Conservation (phyloP, 2,329 filamentous ascomycete species). For the Colletotrichum euphorbiae region DNA sequence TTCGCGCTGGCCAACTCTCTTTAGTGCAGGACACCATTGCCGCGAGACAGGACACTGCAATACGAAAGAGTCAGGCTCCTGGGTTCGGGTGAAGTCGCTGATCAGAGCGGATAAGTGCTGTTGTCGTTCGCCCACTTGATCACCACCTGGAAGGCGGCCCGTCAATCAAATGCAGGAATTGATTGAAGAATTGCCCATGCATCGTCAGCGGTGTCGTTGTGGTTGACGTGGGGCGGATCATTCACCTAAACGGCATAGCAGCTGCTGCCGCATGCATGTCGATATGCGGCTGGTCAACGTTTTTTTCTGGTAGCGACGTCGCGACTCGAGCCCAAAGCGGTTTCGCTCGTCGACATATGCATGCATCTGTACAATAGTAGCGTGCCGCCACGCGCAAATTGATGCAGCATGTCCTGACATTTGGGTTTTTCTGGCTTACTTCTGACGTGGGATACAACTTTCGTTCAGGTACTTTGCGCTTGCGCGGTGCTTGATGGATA, state of each 20-base stretch:
- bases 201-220: slow-evolving; percentile 4
- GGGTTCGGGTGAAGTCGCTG: too few species aligned
- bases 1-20: too few species aligned
- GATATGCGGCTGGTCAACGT: slow-evolving; percentile 23
- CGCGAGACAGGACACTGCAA: too few species aligned
- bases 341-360: slow-evolving; percentile 31
- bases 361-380: slow-evolving; percentile 31
- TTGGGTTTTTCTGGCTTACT: neutral
- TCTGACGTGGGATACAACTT: neutral
- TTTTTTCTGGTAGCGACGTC: slow-evolving; percentile 32
- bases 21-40: too few species aligned
- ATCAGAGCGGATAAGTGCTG: too few species aligned
- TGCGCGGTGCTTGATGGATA: neutral
- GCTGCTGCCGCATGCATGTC: slow-evolving; percentile 18
- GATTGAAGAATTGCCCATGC: too few species aligned
- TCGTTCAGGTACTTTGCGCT: neutral
- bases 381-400: slow-evolving; percentile 19
- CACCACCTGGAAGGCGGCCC: too few species aligned
- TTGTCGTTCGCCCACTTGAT: too few species aligned
- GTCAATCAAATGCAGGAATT: too few species aligned
- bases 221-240: neutral
- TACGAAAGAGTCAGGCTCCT: too few species aligned
- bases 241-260: slow-evolving; percentile 14
- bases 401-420: slow-evolving; percentile 6
- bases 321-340: slow-evolving; percentile 38